A percentile compares a stretch with the other conserved stretches of the same genome.
phyloP scores from a whole-genome alignment of 441 rosid genomes.

The Euphorbia schlechtendalii region DNA sequence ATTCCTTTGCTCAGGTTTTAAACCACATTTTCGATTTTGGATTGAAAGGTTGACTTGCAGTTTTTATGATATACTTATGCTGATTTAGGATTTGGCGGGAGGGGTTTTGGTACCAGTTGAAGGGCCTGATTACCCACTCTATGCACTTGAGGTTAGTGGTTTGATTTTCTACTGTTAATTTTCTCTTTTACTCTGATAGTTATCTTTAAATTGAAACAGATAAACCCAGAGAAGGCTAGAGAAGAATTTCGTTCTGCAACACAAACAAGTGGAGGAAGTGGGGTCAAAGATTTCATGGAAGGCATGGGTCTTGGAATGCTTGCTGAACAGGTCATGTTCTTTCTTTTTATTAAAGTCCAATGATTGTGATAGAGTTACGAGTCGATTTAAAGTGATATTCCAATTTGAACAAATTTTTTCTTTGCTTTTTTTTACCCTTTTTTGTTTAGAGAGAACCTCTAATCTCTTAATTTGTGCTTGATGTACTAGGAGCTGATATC shows the following conservation, averaged over 20 bases:
- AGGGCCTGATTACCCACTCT: constrained; percentile 77
- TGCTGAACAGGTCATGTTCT: constrained; percentile 62
- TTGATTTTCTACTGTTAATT: too few relatives aligned
- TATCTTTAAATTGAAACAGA: constrained; percentile 41
- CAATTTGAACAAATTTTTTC: too few relatives aligned
- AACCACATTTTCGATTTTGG: too few relatives aligned
- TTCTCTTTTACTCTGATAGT: too few relatives aligned
- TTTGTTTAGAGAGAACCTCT: too few relatives aligned
- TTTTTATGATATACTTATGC: neutral
- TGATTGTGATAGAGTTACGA: too few relatives aligned
- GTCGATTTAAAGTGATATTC: too few relatives aligned
- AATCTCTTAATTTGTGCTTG: too few relatives aligned
- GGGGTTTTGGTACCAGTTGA: constrained; percentile 76
- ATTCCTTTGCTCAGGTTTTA: constrained; percentile 93
- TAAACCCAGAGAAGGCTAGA: constrained; percentile 83
- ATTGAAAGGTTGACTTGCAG: constrained; percentile 6
- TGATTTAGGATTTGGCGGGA: constrained; percentile 69
- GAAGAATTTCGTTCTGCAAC: constrained; percentile 75
- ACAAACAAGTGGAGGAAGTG: constrained; percentile 64
- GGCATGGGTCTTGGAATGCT: constrained; percentile 97
- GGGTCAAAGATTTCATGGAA: constrained; percentile 85
- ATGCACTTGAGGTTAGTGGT: constrained; percentile 73
- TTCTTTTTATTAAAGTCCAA: neutral
- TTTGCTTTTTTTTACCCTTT: too few relatives aligned
- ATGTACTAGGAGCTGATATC: too few relatives aligned